Base-by-base conservation (phyloP, 2,329 filamentous ascomycete genomes). In the Neofusicoccum kwambonambiense region DNA sequence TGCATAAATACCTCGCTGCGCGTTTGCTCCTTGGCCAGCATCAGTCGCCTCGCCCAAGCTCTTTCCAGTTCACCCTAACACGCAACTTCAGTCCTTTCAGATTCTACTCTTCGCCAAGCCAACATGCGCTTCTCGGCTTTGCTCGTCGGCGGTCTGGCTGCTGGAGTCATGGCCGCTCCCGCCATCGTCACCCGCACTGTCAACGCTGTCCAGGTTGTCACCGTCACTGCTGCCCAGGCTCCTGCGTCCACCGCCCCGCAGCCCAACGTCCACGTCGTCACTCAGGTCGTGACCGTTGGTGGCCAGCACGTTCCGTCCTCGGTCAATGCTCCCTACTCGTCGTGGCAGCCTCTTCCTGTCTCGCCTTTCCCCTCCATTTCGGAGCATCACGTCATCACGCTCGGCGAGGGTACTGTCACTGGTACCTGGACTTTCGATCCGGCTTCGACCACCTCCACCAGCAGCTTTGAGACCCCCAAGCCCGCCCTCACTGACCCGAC, bases 101-200 rank as follows among this genome's bases (percentile, higher is more conserved):
- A 35, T 27, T 35, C 12, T 34, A 34, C 39, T n/a, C 27, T 15
- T 15, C 31, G n/a, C n/a, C 57, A 22, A 62, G 7, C 41, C 45
- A 50, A 15, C 44, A 62, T 62, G 58, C 58, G 58, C 35, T 51
- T 51, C 58, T 62, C 19, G 27, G 17, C 34, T 35, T 22, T 62
- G 19, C 19, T 62, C 17, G n/a, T 22, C 35, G 45, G 34, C 37
- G 19, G 44, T 17, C 13, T 62, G 58, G 58, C 45, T 51, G 45
- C 58, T 35, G 7, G 13, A 4, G 58, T 17, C 58, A 39, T 41
- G n/a, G 58, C 58, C 7, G 47, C 37, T 42, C 58, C 58, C 3
- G 44, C 45, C 57, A 11, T 61, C 9, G 47, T 51, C 58, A 51
- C 45, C 27, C 58, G n/a, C 17, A 50, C 58, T 13, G 34, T 42